Evolutionary conservation across 2,329 filamentous ascomycete genomes (phyloP), one percentile per base, ranked within the genome.

Genomic region (Venturia effusa): DNA sequence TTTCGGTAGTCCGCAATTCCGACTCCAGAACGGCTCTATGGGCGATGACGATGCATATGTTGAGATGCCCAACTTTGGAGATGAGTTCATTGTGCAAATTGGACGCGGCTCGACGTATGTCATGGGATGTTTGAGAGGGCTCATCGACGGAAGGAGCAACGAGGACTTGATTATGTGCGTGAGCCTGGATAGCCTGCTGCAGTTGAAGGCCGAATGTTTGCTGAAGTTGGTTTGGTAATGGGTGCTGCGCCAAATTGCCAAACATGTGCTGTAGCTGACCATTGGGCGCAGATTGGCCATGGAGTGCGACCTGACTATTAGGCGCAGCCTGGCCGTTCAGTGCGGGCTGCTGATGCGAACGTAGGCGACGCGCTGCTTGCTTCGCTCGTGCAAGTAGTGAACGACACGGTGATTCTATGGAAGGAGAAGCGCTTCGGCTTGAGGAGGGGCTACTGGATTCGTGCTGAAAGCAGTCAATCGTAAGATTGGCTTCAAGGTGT

Each of bases 1-100:
- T 10, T 10, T 57, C 51, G 19, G 51, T 34, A 8, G 51, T 34
- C n/a, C 51, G 51, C 13, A 32, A 15, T 27, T 27, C 45, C 10
- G 45, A 51, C 51, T 57, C 51, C 27, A 57, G 30, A n/a, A 34
- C 51, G 15, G 27, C 27, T 34, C 8, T 15, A 19, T 57, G 17
- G 27, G 27, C 51, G 27, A 57, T 57, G 19, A 57, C 51, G 51
- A 57, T 57, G 51, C 15, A n/a, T 32, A 57, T 57, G 51, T 57
- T 57, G 51, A 57, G 4, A 34, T 57, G 4, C 10, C 51, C 17
- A 10, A 57, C 51, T 19, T 57, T 37, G 30, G 51, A 32, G 30
- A 57, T 57, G 51, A 57, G 1, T 19, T 32, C 27, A 1, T 57
- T 57, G 51, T 57, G 51, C 15, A 57, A 15, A n/a, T 19, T 51